A percentile compares a stretch with the other conserved stretches of the same genome.
These are phyloP conservation scores for Penicillium sp. DNA, from an alignment of 2,329 filamentous ascomycete genomes.

Conservation along the genomic window DNA sequence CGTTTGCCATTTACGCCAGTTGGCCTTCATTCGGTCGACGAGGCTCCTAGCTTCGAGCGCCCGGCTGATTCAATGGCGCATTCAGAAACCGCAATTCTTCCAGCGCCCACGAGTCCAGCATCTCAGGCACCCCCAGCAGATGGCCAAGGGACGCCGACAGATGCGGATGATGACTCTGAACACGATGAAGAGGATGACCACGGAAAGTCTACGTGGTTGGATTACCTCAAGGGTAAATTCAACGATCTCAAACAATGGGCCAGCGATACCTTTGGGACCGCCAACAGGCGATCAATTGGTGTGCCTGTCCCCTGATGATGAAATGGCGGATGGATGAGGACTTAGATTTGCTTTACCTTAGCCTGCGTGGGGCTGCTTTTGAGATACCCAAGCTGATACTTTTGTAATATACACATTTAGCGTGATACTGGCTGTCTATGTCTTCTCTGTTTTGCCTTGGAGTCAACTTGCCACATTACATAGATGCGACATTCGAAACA, in stretches of 20 bases:
- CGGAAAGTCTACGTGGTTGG: conserved; percentile 29
- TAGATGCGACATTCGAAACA: no score
- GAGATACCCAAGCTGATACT: no score
- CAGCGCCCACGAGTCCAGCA: conserved; percentile 5
- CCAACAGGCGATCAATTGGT: no score
- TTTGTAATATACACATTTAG: no score
- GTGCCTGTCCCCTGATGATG: no score
- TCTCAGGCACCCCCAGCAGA: conserved; percentile 2
- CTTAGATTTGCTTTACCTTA: no score
- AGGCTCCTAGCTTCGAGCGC: conserved; percentile 27
- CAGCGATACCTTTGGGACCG: no score
- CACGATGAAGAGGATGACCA: conserved; percentile 20
- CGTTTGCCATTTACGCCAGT: conserved; percentile 43
- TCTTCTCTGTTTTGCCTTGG: no score
- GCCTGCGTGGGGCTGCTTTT: no score
- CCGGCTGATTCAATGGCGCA: conserved; percentile 31
- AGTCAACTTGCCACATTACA: no score
- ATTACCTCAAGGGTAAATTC: conserved; percentile 31
- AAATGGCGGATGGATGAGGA: no score
- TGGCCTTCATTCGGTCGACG: conserved; percentile 42
- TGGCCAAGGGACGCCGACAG: conserved; percentile 2
- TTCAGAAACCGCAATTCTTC: conserved; percentile 5
- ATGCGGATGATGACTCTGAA: conserved; percentile 7
- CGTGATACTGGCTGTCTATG: no score
- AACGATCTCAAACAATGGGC: conserved; percentile 36